phyloP scores from a whole-genome alignment of 495 filamentous ascomycete genomes.

The Schizothecium vesticola region DNA sequence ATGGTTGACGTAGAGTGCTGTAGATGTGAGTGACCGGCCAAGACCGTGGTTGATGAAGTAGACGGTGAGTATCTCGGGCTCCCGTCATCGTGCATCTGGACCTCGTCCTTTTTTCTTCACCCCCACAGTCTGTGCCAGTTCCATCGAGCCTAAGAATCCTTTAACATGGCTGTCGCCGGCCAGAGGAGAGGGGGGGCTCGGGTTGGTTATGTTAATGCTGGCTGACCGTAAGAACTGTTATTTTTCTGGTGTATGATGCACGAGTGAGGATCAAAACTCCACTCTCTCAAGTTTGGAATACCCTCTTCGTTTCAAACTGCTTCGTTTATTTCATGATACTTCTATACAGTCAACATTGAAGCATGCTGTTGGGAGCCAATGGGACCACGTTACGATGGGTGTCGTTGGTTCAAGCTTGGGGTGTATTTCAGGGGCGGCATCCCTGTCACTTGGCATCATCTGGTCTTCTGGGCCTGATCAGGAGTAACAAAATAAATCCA shows the following conservation, averaged over 20 bases:
- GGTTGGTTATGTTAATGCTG: neutral
- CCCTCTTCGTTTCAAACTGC: neutral
- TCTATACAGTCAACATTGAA: neutral
- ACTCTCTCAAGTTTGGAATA: neutral
- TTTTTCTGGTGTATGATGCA: neutral
- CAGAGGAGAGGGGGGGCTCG: too few relatives aligned
- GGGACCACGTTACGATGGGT: constrained; percentile 38
- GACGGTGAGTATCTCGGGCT: too few relatives aligned
- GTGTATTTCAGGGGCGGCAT: neutral
- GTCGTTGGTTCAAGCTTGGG: neutral
- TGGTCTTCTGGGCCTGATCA: neutral
- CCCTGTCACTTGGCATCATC: neutral
- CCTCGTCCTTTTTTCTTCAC: too few relatives aligned
- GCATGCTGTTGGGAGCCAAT: neutral
- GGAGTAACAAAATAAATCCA: neutral
- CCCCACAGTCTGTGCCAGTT: too few relatives aligned
- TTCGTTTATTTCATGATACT: neutral
- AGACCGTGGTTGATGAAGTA: too few relatives aligned
- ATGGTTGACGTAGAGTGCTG: neutral
- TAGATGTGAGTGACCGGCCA: too few relatives aligned
- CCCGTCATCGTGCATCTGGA: too few relatives aligned
- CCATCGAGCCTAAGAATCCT: too few relatives aligned
- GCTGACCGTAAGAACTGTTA: neutral
- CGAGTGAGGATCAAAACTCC: neutral
- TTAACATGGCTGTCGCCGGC: too few relatives aligned